Conservation (phyloP, 2,329 filamentous ascomycete genomes). For the Epichloe brachyelytri region DNA sequence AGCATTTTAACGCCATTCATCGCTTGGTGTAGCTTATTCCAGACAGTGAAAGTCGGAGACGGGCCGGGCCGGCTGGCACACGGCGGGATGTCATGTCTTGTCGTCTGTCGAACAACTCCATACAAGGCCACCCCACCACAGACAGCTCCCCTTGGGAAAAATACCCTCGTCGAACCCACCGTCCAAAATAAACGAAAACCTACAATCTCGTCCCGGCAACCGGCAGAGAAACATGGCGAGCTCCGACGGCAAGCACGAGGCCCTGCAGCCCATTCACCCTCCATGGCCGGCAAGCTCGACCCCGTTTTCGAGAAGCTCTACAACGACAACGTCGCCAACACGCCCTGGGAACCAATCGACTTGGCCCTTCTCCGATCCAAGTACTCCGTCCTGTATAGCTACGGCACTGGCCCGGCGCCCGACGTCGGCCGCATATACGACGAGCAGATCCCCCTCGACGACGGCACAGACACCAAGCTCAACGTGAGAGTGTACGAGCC, state of each 20-base stretch:
- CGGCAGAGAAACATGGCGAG: not conserved
- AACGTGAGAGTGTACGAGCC: conserved; percentile 33
- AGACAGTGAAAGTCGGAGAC: too few relatives aligned
- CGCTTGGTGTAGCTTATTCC: too few relatives aligned
- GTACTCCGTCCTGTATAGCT: conserved; percentile 32
- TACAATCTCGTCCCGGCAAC: not conserved
- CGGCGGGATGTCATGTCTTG: not conserved
- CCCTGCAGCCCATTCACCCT: conserved; percentile 34
- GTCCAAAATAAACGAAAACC: too few relatives aligned
- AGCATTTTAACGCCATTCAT: too few relatives aligned
- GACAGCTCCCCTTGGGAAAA: too few relatives aligned
- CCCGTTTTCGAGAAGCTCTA: conserved; percentile 34
- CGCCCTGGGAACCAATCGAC: conserved; percentile 26
- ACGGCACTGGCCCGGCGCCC: conserved; percentile 29
- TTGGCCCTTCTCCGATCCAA: conserved; percentile 24
- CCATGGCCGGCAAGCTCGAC: conserved; percentile 31
- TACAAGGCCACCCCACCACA: too few relatives aligned
- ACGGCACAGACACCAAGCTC: conserved; percentile 14
- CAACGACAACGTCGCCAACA: conserved; percentile 30
- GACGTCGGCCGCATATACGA: conserved; percentile 28
- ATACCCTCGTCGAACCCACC: too few relatives aligned
- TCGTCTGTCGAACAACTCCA: too few relatives aligned
- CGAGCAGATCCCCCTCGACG: conserved; percentile 18
- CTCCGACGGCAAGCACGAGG: conserved; percentile 20
- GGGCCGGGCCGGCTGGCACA: too few relatives aligned